Evolutionary conservation across 495 filamentous ascomycete species (phyloP).

Genomic region (Baudoinia panamericana): DNA sequence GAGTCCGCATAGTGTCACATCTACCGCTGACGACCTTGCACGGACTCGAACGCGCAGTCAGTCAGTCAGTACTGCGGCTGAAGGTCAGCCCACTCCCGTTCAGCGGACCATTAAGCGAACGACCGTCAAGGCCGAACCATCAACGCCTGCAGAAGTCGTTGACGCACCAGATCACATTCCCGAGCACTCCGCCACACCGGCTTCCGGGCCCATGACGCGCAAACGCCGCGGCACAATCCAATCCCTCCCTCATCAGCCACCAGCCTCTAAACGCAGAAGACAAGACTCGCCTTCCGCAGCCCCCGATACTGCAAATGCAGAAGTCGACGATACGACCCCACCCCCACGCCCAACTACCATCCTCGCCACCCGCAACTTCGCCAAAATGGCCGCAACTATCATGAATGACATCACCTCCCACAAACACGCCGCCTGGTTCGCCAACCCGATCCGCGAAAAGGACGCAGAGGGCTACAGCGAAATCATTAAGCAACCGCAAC

Average conservation of each 20-base stretch:
- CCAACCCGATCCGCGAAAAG: conserved; percentile 64
- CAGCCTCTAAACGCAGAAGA: conserved; percentile 30
- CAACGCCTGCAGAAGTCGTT: conserved; percentile 40
- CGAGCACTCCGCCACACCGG: conserved; percentile 14
- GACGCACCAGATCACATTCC: conserved; percentile 24
- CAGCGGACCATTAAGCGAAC: conserved; percentile 30
- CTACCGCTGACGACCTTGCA: conserved; percentile 17
- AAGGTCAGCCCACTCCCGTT: conserved; percentile 38
- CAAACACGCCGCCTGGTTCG: conserved; percentile 79
- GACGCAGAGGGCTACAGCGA: conserved; percentile 81
- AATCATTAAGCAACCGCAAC: conserved; percentile 74
- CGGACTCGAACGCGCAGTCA: conserved; percentile 40
- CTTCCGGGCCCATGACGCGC: conserved; percentile 20
- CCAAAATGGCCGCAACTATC: conserved; percentile 60
- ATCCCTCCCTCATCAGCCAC: conserved; percentile 15
- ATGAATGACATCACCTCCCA: conserved; percentile 77
- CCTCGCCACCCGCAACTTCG: conserved; percentile 49
- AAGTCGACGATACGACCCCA: conserved; percentile 1
- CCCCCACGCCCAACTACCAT: conserved; percentile 19
- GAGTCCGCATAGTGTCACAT: conserved; percentile 11
- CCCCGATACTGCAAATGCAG: neutral
- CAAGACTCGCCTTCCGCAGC: conserved; percentile 3
- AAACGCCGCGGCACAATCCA: conserved; percentile 24
- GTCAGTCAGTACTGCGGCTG: conserved; percentile 45
- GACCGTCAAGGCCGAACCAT: conserved; percentile 55